Base-by-base conservation (phyloP, 805 yeast species). In the Candida coleopterorum region DNA sequence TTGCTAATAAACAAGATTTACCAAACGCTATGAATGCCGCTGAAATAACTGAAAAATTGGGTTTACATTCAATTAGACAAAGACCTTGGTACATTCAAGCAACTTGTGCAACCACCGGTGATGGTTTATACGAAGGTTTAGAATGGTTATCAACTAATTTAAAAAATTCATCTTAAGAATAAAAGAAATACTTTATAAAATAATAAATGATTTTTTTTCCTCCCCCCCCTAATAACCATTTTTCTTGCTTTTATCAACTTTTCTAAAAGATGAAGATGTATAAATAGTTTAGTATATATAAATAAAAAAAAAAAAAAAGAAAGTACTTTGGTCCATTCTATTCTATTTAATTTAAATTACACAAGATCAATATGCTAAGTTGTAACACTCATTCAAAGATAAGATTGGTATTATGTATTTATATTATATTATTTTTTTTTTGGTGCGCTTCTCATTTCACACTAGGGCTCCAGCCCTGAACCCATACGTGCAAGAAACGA, bases 81-180 rank as follows among this genome's bases (percentile, higher is more conserved):
- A 86, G 97, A 73, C 96, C 96, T 58, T 93, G 98, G 98, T 90
- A 85, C 74, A 90, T 93, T 64, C 97, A 90, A 74, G 87, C 98
- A 52, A 86, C 97, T 47, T 89, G 97, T 74, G 98, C 98, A 52
- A 90, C 97, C 51, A 85, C 97, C 46, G 98, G 97, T 74, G 97
- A 89, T 65, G 97, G 97, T 75, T 75, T 88, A 60, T 85, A 87
- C 67, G 96, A 88, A 73, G 97, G 97, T 77, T 79, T 88, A 64
- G 96, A 88, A 74, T 88, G 97, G 97, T 80, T 88, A 60, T 79
- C 89, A 52, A 83, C 86, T 61, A 86, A 85, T 74, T 79, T 88
- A 71, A 87, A 87, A 75, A 56, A 52, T 39, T 47, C 60, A 25
- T n/a, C n/a, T n/a, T n/a, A n/a, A n/a, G n/a, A n/a, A n/a, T n/a